Conservation (phyloP, 2,329 filamentous ascomycete genomes). For the Trichoderma koningiopsis region DNA sequence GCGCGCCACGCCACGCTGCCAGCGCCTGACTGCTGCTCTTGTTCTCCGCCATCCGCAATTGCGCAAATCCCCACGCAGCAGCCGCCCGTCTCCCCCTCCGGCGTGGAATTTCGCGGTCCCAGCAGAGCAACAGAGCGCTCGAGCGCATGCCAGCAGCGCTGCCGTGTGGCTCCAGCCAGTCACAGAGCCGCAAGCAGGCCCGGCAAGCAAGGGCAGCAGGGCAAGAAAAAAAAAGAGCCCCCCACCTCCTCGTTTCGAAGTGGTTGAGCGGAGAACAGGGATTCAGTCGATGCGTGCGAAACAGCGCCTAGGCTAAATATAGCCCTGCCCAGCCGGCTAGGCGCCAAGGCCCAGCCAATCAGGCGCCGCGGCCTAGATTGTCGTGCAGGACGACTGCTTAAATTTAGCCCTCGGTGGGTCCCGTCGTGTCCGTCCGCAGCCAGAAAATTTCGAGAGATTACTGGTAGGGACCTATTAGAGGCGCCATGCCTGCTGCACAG, state of each 20-base stretch:
- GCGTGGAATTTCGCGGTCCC: background rate
- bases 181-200: constrained; percentile 9
- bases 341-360: constrained; percentile 40
- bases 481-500: constrained; percentile 1
- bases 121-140: background rate
- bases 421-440: constrained; percentile 19
- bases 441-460: constrained; percentile 17
- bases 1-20: background rate
- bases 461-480: background rate
- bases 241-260: constrained; percentile 26
- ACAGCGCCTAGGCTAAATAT: constrained; percentile 38
- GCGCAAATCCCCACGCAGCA: constrained; percentile 15
- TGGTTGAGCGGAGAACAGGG: constrained; percentile 26
- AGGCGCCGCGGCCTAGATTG: constrained; percentile 33
- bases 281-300: constrained; percentile 21
- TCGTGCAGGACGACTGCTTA: constrained; percentile 26
- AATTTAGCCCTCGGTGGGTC: constrained; percentile 25
- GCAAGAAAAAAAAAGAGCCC: constrained; percentile 1
- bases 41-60: background rate
- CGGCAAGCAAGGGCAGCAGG: background rate
- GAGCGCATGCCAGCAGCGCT: background rate
- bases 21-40: background rate
- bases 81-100: constrained; percentile 1
- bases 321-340: constrained; percentile 35
- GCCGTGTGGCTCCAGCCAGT: constrained; percentile 17